Evolutionary conservation across 805 yeast genomes (phyloP).

Genomic region (Kuraishia piskuri): DNA sequence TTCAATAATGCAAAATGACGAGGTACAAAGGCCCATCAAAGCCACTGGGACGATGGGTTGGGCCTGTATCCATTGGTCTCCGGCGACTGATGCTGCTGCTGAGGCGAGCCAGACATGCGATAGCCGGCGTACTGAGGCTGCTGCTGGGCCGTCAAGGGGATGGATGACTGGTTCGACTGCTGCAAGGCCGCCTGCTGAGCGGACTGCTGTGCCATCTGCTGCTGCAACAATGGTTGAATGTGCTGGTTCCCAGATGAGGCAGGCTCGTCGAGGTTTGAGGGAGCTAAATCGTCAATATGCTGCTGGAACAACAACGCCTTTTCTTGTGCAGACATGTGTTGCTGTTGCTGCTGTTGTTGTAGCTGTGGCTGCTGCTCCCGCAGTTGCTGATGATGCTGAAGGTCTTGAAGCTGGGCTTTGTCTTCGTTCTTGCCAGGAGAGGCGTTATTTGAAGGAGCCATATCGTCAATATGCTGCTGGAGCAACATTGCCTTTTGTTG

Average conservation of each 20-base stretch:
- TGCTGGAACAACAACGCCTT: not conserved
- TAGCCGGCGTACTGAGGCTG: not conserved
- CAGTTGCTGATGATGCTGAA: not conserved
- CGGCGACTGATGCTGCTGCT: not conserved
- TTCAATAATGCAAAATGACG: not conserved
- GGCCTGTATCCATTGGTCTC: not conserved
- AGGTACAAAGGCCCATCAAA: not conserved
- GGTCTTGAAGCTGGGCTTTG: not conserved
- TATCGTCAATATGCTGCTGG: not conserved
- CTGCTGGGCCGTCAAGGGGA: not conserved
- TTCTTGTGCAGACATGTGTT: too few relatives aligned
- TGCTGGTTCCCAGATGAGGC: not conserved
- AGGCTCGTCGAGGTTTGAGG: not conserved
- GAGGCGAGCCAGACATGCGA: not conserved
- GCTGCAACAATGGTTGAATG: not conserved
- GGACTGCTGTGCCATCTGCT: not conserved
- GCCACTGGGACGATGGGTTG: not conserved
- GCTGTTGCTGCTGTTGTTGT: not conserved
- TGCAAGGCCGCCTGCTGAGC: not conserved
- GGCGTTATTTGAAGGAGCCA: not conserved
- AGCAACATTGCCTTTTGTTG: not conserved
- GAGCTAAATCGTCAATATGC: not conserved
- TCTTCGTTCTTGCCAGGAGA: not conserved
- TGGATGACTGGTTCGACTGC: not conserved
- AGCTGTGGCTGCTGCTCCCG: not conserved